A percentile compares a stretch with the other conserved stretches of the same genome.
Conservation (phyloP, 805 yeast genomes). For the Wickerhamomyces kurtzmanii region DNA sequence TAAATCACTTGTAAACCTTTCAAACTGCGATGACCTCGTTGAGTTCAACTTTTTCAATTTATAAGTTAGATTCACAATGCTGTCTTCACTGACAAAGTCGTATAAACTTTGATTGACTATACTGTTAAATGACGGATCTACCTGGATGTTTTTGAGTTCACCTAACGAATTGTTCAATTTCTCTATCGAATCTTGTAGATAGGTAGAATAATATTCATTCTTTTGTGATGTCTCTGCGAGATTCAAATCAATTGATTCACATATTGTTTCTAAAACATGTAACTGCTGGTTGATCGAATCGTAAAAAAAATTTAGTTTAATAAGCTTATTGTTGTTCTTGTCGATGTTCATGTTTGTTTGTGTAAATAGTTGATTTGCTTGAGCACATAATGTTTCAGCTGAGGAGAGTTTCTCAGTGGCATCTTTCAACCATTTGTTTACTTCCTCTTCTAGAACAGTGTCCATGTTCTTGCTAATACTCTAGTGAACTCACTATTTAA, state of each 20-base stretch:
- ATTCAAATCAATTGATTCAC: slow-evolving; percentile 20
- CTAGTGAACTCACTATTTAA: not conserved
- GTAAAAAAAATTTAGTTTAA: slow-evolving; percentile 32
- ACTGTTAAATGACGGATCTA: slow-evolving; percentile 23
- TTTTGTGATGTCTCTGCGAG: slow-evolving; percentile 15
- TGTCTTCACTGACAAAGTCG: slow-evolving; percentile 38
- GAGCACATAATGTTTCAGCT: slow-evolving; percentile 42
- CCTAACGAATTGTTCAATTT: slow-evolving; percentile 22
- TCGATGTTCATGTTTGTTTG: slow-evolving; percentile 26
- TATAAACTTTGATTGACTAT: slow-evolving; percentile 19
- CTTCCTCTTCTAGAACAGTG: slow-evolving; percentile 4
- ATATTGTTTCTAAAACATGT: slow-evolving; percentile 24
- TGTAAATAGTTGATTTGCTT: slow-evolving; percentile 32
- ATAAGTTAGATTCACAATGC: too few species aligned
- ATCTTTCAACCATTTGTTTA: slow-evolving; percentile 28
- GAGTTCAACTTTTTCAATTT: too few species aligned
- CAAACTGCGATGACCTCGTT: too few species aligned
- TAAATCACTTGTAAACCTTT: too few species aligned
- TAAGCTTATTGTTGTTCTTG: slow-evolving; percentile 28
- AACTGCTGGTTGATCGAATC: slow-evolving; percentile 39
- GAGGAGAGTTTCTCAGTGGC: slow-evolving; percentile 36
- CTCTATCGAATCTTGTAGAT: slow-evolving; percentile 19
- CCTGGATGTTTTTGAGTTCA: slow-evolving; percentile 23
- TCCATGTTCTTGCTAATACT: not conserved
- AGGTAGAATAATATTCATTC: slow-evolving; percentile 10